Conservation (phyloP, 345 rosid genomes). For the Aquilaria malaccensis region DNA sequence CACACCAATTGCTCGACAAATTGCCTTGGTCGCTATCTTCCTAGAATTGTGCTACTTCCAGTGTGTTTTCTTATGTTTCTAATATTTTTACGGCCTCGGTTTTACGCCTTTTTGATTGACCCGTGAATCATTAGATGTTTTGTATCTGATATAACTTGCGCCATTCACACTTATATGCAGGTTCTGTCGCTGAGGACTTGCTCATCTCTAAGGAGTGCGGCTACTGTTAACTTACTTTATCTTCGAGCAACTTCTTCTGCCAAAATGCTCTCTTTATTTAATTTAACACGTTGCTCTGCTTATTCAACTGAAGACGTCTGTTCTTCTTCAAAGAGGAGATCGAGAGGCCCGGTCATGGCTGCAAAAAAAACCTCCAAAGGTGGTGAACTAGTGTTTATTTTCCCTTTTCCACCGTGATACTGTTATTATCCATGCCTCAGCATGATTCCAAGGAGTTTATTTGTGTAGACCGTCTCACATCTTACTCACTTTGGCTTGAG, state of each 20-base stretch:
- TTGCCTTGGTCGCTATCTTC: conserved; percentile 11
- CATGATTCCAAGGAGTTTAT: too few species aligned
- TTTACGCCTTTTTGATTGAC: background rate
- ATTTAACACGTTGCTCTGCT: conserved; percentile 33
- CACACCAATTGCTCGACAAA: conserved; percentile 35
- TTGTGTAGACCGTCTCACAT: too few species aligned
- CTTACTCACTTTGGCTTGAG: conserved; percentile 1
- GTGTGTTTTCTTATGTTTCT: too few species aligned
- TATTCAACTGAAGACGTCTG: conserved; percentile 30
- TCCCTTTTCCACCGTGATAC: background rate
- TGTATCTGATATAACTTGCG: background rate
- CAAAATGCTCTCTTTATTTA: conserved; percentile 38
- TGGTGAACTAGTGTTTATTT: conserved; percentile 12
- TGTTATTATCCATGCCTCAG: background rate
- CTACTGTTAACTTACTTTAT: conserved; percentile 29
- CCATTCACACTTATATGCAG: conserved; percentile 20
- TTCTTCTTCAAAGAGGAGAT: conserved; percentile 66
- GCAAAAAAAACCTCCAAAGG: conserved; percentile 79
- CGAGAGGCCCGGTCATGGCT: conserved; percentile 93
- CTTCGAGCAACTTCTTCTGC: conserved; percentile 37
- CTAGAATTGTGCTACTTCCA: too few species aligned
- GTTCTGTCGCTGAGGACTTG: conserved; percentile 43
- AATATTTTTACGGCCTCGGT: too few species aligned
- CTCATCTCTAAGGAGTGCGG: conserved; percentile 38
- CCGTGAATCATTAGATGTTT: background rate